These are phyloP conservation scores for Tolypocladium pustulatum DNA, from an alignment of 2,329 filamentous ascomycete genomes.

Conservation along the genomic window DNA sequence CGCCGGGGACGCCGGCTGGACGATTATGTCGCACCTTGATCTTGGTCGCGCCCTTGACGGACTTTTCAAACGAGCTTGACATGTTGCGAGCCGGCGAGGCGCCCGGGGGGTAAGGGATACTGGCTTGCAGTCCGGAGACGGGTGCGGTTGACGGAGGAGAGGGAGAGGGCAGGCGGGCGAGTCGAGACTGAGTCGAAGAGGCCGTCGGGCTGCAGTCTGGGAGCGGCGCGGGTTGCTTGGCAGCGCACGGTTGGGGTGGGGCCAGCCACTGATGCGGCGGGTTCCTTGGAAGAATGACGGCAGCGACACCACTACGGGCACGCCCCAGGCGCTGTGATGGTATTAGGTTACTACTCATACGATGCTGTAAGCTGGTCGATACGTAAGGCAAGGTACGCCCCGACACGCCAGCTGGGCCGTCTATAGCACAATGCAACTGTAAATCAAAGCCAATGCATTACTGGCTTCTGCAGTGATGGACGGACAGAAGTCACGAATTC, in stretches of 20 bases:
- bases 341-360: too few species aligned
- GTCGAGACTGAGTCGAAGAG: background rate
- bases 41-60: constrained; percentile 96
- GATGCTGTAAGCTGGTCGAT: background rate
- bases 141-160: constrained; percentile 2
- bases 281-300: background rate
- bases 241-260: background rate
- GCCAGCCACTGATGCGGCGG: background rate
- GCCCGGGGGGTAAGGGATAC: background rate
- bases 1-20: background rate
- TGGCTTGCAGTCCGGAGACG: background rate
- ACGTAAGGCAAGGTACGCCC: too few species aligned
- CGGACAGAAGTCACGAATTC: too few species aligned
- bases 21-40: constrained; percentile 57
- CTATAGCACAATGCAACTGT: too few species aligned
- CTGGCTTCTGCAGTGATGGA: too few species aligned
- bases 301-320: background rate
- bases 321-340: background rate
- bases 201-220: background rate
- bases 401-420: too few species aligned
- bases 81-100: constrained; percentile 31
- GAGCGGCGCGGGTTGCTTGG: background rate
- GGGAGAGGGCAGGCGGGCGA: background rate
- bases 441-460: too few species aligned
- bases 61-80: constrained; percentile 94